Evolutionary conservation across 164 flowering plant genomes (phyloP).

Genomic region (Vitis cinerea): DNA sequence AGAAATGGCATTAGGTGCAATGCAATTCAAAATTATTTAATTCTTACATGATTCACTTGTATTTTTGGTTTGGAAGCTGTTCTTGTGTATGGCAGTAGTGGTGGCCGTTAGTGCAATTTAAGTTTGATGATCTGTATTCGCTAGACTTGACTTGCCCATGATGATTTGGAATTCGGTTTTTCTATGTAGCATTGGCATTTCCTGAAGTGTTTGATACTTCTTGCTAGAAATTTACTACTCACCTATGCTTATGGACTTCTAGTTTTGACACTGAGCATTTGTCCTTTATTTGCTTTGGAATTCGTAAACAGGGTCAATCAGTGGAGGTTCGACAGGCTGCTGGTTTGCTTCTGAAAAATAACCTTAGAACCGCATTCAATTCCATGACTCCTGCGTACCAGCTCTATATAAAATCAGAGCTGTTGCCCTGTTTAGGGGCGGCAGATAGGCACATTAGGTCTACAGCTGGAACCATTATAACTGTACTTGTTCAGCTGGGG

Average conservation of each 20-base stretch:
- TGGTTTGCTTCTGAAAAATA: conserved; percentile 88
- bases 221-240: background rate
- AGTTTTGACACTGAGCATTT: conserved; percentile 9
- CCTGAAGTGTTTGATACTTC: background rate
- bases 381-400: conserved; percentile 67
- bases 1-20: no score
- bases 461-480: conserved; percentile 88
- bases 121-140: background rate
- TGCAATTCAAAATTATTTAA: no score
- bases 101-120: background rate
- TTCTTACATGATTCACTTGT: no score
- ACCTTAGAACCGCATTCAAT: conserved; percentile 61
- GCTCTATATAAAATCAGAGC: conserved; percentile 83
- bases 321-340: conserved; percentile 97
- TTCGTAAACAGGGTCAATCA: conserved; percentile 59
- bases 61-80: no score
- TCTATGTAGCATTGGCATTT: background rate
- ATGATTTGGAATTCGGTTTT: background rate
- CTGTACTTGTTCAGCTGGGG: conserved; percentile 76
- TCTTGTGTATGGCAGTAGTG: background rate
- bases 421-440: conserved; percentile 90
- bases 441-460: conserved; percentile 88
- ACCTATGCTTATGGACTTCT: background rate
- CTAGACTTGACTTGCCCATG: background rate
- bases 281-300: background rate